These are phyloP conservation scores for Exophiala aquamarina DNA, from an alignment of 2,329 filamentous ascomycete genomes.

Conservation along the genomic window DNA sequence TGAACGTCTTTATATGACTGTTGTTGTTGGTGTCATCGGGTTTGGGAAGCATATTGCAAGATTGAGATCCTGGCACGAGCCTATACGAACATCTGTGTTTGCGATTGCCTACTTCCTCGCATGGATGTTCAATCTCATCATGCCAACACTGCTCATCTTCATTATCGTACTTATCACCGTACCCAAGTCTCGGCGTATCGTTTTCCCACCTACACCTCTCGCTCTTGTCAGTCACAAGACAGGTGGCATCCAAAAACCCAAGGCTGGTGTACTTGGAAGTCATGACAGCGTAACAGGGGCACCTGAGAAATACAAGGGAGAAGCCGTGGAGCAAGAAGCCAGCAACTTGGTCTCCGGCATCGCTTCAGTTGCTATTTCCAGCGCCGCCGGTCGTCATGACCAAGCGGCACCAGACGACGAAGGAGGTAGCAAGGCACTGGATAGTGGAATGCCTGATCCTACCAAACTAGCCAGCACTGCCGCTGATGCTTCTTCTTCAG, in stretches of 20 bases:
- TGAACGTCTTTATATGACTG: conserved; percentile 79
- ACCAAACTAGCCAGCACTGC: conserved; percentile 56
- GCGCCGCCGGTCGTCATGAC: conserved; percentile 74
- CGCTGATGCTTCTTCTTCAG: conserved; percentile 55
- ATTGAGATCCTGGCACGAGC: conserved; percentile 77
- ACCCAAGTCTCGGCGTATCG: conserved; percentile 58
- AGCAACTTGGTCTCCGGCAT: conserved; percentile 76
- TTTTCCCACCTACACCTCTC: conserved; percentile 77
- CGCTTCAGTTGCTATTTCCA: conserved; percentile 69
- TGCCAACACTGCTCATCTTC: conserved; percentile 60
- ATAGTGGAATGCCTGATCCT: conserved; percentile 60
- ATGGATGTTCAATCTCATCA: conserved; percentile 71
- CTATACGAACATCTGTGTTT: conserved; percentile 66
- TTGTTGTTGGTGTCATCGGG: conserved; percentile 65
- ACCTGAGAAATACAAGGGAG: conserved; percentile 78
- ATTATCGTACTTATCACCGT: conserved; percentile 67
- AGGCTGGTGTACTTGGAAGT: conserved; percentile 72
- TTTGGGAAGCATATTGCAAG: conserved; percentile 73
- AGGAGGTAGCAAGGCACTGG: conserved; percentile 41
- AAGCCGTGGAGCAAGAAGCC: conserved; percentile 80
- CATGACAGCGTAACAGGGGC: conserved; percentile 77
- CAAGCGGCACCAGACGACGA: conserved; percentile 58
- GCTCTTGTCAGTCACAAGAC: conserved; percentile 69
- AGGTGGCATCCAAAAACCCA: conserved; percentile 75
- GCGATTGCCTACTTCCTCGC: conserved; percentile 62